Evolutionary conservation across 805 yeast genomes (phyloP), one percentile per base, ranked within the genome.

Genomic region (Saturnispora silvae): DNA sequence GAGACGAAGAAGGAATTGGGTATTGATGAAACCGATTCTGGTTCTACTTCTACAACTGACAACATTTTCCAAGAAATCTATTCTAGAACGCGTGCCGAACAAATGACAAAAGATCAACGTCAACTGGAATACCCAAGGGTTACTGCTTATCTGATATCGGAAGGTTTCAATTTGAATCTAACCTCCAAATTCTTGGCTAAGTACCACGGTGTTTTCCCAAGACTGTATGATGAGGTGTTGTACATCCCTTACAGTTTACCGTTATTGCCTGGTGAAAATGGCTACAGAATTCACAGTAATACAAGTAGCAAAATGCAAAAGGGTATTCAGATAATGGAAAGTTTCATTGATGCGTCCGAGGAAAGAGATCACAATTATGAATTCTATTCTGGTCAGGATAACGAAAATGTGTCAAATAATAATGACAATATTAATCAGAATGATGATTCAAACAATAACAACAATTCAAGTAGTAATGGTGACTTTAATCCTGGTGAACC

Each of bases 401-500:
- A 72, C 53, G 44, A 54, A 20, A 40, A 34, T 36, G 34, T 34
- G n/a, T 23, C 25, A n/a, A n/a, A n/a, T n/a, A n/a, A n/a, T n/a
- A n/a, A n/a, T n/a, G n/a, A n/a, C n/a, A 33, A 29, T 9, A 28
- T 18, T 10, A 36, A 36, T 9, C 8, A 39, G 38, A 67, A 63
- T 31, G 33, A 19, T 6, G 8, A 32, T 19, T 31, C 47, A 14
- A 20, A 29, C 11, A 33, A 38, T 3, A 37, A 43, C 11, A 38
- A 40, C 11, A 31, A 30, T 19, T 27, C 60, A 20, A 52, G 45
- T 32, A 18, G 20, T 14, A 53, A 60, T 35, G 28, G 28, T 7
- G 76, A 78, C n/a, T 83, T 84, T 55, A 85, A 86, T 54, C 96
- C 96, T 0, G 75, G 86, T 13, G 96, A 86, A 52, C 96, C 96